Conservation (phyloP, 371 early-diverging fungal species). For the Globomyces sp. region DNA sequence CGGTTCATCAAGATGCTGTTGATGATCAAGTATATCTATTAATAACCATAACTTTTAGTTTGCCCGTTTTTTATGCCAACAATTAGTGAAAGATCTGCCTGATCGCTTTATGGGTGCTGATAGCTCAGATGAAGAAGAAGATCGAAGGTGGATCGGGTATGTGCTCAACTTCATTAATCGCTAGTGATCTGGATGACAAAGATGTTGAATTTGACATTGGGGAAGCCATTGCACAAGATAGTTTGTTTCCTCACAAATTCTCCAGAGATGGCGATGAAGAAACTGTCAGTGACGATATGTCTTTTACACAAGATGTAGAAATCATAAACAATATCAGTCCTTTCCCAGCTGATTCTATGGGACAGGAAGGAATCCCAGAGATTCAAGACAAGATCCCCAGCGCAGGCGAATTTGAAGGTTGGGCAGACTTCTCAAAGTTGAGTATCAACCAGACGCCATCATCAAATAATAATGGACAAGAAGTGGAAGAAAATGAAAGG, state of each 20-base stretch:
- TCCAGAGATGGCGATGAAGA: slow-evolving; percentile 20
- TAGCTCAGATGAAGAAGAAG: slow-evolving; percentile 59
- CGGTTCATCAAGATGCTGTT: slow-evolving; percentile 3
- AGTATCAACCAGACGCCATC: no score
- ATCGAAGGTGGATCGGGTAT: slow-evolving; percentile 23
- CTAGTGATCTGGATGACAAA: slow-evolving; percentile 21
- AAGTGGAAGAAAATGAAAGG: no score
- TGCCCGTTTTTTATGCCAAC: slow-evolving; percentile 65
- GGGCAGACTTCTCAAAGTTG: no score
- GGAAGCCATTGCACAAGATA: slow-evolving; percentile 14
- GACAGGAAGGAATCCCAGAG: no score
- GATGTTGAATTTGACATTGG: slow-evolving; percentile 21
- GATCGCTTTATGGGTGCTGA: slow-evolving; percentile 59
- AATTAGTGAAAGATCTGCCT: slow-evolving; percentile 62
- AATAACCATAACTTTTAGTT: slow-evolving; percentile 49
- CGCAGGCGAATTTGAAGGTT: no score
- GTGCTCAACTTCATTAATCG: background rate
- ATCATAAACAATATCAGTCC: no score
- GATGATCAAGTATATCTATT: slow-evolving; percentile 22
- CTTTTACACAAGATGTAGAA: no score
- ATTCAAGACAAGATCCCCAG: no score
- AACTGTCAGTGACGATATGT: slow-evolving; percentile 19
- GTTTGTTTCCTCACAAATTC: background rate
- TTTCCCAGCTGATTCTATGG: no score
- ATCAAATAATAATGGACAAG: no score